These are phyloP conservation scores for Canariomyces notabilis DNA, from an alignment of 2,329 filamentous ascomycete species.

Conservation along the genomic window DNA sequence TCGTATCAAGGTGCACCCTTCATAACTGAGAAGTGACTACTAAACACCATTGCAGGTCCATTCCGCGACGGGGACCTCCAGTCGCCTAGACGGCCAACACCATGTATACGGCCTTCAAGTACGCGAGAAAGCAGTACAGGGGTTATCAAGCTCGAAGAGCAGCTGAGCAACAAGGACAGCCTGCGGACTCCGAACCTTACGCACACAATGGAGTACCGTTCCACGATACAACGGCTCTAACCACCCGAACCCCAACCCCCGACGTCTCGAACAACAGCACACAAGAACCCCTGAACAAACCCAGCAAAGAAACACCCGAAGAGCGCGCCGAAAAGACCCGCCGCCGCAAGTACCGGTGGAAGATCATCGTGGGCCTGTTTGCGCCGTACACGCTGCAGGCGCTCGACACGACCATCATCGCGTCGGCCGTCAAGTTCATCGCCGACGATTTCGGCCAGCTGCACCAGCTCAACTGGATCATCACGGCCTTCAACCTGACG, in stretches of 20 bases:
- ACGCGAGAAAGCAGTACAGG: constrained; percentile 20
- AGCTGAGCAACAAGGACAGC: not conserved
- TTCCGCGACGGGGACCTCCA: no score
- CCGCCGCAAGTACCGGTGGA: constrained; percentile 47
- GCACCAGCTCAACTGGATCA: constrained; percentile 62
- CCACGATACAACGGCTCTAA: not conserved
- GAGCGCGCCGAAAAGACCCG: constrained; percentile 31
- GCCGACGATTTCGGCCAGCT: constrained; percentile 58
- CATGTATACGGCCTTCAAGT: constrained; percentile 25
- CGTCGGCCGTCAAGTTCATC: constrained; percentile 56
- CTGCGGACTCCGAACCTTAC: not conserved
- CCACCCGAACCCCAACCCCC: not conserved
- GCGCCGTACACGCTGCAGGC: constrained; percentile 58
- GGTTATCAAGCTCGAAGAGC: constrained; percentile 11
- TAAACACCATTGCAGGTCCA: no score
- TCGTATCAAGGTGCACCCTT: no score
- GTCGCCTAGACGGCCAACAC: not conserved
- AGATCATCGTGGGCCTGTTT: constrained; percentile 53
- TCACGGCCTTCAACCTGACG: constrained; percentile 65
- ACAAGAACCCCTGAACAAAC: constrained; percentile 1
- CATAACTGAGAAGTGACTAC: no score
- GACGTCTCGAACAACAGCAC: not conserved
- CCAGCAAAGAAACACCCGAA: constrained; percentile 19
- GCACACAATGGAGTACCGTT: not conserved
- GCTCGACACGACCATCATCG: constrained; percentile 60